Base-by-base conservation (phyloP, 208 protist species). In the Polymyxa betae region DNA sequence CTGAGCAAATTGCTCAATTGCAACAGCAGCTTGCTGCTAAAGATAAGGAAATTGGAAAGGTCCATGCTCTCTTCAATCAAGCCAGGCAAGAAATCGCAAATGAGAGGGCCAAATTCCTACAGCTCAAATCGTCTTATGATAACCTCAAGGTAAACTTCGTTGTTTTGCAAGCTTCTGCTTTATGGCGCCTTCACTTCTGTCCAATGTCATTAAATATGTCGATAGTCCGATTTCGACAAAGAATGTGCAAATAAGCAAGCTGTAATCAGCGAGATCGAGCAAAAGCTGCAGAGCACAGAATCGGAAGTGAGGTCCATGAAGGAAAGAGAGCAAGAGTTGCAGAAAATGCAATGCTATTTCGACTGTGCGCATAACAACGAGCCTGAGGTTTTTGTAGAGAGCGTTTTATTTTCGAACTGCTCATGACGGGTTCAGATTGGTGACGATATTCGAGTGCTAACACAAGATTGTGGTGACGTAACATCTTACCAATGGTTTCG, bases 311-410 rank as follows among this genome's bases (percentile, higher is more conserved):
- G n/a, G 40, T 38, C 72, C 16, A 43, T 82, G 5, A 5, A 43
- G 72, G 72, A 82, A 43, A 5, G 72, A n/a, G 72, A 82, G 72
- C 12, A 40, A 82, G 72, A 82, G 5, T n/a, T 38, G n/a, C 16
- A 5, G 35, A 35, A 43, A n/a, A 82, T 82, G 72, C n/a, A 82
- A 43, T 82, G 72, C 72, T 82, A 82, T 43, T 82, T 82, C 72
- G 72, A 82, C 5, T 82, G 16, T 43, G 16, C 72, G 10, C 72
- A 82, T 82, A n/a, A 82, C n/a, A 20, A 5, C n/a, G 72, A 82
- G 72, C 72, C 72, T 43, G 72, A 82, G n/a, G 72, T 82, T 29
- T 16, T 16, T 66, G 20, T 29, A 16, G 29, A 29, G 16, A 82
- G 72, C 16, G 16, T 35, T 43, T 82, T 43, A 43, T 40, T 82